Conservation (phyloP, 352 stramenopile species). For the Pseudoperonospora humuli region DNA sequence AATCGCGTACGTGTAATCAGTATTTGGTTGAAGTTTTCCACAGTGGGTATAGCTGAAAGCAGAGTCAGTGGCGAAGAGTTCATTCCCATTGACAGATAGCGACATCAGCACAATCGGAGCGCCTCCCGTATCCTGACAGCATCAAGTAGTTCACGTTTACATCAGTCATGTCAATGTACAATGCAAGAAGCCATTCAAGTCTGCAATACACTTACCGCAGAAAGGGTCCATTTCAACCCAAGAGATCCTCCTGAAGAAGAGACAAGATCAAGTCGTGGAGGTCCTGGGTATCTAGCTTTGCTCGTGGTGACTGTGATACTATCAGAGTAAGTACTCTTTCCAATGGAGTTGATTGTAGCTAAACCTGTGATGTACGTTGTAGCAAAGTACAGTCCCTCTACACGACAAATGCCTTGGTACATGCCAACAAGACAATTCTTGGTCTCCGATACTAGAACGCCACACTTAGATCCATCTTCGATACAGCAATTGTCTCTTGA, state of each 20-base stretch:
- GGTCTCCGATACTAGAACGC: slow-evolving; percentile 4
- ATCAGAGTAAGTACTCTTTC: slow-evolving; percentile 20
- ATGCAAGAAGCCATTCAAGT: neutral
- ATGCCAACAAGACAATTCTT: slow-evolving; percentile 8
- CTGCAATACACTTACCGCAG: slow-evolving; percentile 21
- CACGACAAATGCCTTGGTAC: slow-evolving; percentile 7
- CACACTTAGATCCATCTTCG: slow-evolving; percentile 14
- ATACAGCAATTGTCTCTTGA: slow-evolving; percentile 14
- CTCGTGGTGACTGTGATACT: slow-evolving; percentile 10
- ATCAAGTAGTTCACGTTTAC: neutral
- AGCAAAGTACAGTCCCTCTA: slow-evolving; percentile 20
- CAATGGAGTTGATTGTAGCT: slow-evolving; percentile 26
- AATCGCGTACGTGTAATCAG: slow-evolving; percentile 32
- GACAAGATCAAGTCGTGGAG: slow-evolving; percentile 16
- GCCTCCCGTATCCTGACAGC: slow-evolving; percentile 32
- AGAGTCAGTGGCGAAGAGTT: slow-evolving; percentile 17
- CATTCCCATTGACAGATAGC: slow-evolving; percentile 21
- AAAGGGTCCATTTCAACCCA: slow-evolving; percentile 24
- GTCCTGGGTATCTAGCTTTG: slow-evolving; percentile 15
- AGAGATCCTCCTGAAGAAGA: slow-evolving; percentile 27
- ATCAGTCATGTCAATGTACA: neutral
- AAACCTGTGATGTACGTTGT: slow-evolving; percentile 30
- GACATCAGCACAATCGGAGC: slow-evolving; percentile 28
- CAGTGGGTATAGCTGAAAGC: slow-evolving; percentile 32
- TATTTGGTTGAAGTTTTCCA: slow-evolving; percentile 8